Evolutionary conservation across 208 protist genomes (phyloP).

Genomic region (Acanthamoeba lenticulata): DNA sequence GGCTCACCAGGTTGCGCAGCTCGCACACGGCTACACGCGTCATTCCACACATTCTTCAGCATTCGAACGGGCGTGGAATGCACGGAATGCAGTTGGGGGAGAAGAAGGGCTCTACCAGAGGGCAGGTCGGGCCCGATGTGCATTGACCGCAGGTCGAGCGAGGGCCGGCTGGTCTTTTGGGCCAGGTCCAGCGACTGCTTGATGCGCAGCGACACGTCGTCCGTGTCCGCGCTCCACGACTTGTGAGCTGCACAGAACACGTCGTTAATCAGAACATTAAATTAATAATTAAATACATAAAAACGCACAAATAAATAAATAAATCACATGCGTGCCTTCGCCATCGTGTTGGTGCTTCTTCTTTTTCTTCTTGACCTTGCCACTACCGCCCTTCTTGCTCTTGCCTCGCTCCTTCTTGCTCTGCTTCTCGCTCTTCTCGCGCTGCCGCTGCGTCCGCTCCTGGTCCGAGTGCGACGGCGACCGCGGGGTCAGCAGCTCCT

Average conservation of each 20-base stretch:
- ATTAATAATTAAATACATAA: not conserved
- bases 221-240: not conserved
- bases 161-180: not conserved
- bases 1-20: conserved; percentile 2
- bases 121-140: conserved; percentile 1
- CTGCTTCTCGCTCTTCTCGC: not conserved
- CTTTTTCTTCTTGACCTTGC: not conserved
- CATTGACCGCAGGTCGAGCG: conserved; percentile 30
- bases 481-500: not conserved
- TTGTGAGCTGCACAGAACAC: not conserved
- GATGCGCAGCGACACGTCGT: not conserved
- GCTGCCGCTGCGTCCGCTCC: not conserved
- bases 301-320: too few species aligned
- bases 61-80: too few species aligned
- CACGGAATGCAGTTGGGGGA: not conserved
- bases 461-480: not conserved
- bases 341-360: not conserved
- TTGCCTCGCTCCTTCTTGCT: not conserved
- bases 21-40: not conserved
- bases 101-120: not conserved
- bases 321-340: not conserved
- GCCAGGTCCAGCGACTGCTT: conserved; percentile 36
- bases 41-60: not conserved
- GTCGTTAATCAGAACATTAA: not conserved
- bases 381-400: too few species aligned